Base-by-base conservation (phyloP, 345 rosid species). In the Cardamine chenopodiifolia region DNA sequence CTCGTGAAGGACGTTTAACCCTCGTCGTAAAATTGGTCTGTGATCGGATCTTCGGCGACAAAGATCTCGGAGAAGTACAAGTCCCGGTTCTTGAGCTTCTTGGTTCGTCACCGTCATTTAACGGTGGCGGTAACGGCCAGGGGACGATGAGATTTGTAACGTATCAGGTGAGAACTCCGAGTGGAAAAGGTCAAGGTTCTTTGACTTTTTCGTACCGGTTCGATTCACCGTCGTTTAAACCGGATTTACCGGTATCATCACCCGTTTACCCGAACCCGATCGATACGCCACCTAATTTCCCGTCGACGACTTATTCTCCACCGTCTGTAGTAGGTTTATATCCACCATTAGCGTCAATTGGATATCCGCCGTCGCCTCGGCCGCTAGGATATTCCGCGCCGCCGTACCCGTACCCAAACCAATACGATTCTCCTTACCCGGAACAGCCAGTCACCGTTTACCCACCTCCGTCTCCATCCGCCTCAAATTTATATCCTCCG, bases 101-200 rank as follows among this genome's bases (percentile, higher is more conserved):
- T 8, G 7, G 2, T 29, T 54, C 63, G 6, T 31, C 68, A 32
- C 73, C 77, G 9, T 25, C 81, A 4, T 18, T 34, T 53, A 74
- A 79, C 74, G 62, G 66, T 6, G 76, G 68, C 6, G 80, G 75
- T 23, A 75, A 81, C 66, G 61, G 62, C 2, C 69, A 52, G 37
- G 71, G 66, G 17, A 71, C 79, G 15, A 71, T 82, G 85, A 49
- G 78, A 29, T 82, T 79, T 20, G 87, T 88, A 0, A 88, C 83
- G 42, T 93, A 87, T 73, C 91, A 91, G 81, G 89, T 91, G 23
- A 77, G 86, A 60, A 86, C 62, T 61, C 84, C 96, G 1, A 83
- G 78, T 0, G 98, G 98, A 23, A 93, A 78, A 80, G 80, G 89
- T 3, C 84, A 88, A 80, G 98, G 98, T 4, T 85, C 82, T 35